Evolutionary conservation across 2,329 filamentous ascomycete species (phyloP).

Genomic region (Nemania serpens): DNA sequence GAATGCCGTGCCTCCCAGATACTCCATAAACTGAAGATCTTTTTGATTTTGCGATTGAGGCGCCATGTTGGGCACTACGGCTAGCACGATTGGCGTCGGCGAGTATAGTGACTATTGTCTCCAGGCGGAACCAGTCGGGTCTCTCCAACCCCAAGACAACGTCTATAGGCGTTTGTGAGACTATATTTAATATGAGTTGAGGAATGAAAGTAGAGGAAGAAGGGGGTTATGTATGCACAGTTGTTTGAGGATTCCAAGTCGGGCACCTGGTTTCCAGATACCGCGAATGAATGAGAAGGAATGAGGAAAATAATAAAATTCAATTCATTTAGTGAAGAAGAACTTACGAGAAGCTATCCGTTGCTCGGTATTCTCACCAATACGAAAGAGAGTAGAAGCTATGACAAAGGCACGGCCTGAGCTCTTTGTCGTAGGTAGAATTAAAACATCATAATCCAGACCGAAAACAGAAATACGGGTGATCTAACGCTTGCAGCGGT

Average conservation of each 20-base stretch:
- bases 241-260: too few relatives aligned
- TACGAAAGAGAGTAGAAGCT: slow-evolving; percentile 16
- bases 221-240: too few relatives aligned
- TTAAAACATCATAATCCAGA: not conserved
- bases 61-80: slow-evolving; percentile 17
- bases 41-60: not conserved
- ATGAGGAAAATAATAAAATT: not conserved
- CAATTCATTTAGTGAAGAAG: not conserved
- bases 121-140: too few relatives aligned
- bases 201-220: too few relatives aligned
- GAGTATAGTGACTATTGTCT: not conserved
- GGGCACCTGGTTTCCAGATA: not conserved
- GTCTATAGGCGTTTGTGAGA: too few relatives aligned
- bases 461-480: slow-evolving; percentile 19
- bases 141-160: too few relatives aligned
- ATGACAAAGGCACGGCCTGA: slow-evolving; percentile 16
- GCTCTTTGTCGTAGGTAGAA: slow-evolving; percentile 17
- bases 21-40: not conserved
- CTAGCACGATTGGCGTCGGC: not conserved
- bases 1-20: not conserved
- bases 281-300: not conserved
- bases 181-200: too few relatives aligned
- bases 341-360: not conserved
- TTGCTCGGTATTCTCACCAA: not conserved
- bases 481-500: slow-evolving; percentile 10